These are phyloP conservation scores for Boletellus emodensis DNA, from an alignment of 768 basidiomycete genomes.

Conservation along the genomic window DNA sequence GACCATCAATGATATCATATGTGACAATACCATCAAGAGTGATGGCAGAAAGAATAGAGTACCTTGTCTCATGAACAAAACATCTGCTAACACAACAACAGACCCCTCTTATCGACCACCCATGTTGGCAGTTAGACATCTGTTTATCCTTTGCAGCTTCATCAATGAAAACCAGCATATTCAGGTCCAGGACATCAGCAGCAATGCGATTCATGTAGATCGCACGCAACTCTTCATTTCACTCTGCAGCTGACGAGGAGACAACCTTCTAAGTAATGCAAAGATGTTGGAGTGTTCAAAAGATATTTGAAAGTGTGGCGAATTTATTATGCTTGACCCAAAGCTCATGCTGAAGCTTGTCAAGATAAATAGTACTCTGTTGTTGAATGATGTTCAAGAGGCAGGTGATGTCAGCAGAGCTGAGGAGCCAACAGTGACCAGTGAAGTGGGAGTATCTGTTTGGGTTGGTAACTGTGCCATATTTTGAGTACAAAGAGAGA, in stretches of 20 bases:
- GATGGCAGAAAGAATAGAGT: constrained; percentile 16
- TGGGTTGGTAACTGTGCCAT: not conserved
- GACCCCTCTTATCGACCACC: no score
- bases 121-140: not conserved
- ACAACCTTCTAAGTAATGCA: no score
- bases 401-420: not conserved
- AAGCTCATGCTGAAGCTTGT: not conserved
- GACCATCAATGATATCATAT: constrained; percentile 16
- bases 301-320: no score
- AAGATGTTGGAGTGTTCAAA: no score
- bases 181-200: constrained; percentile 10
- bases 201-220: constrained; percentile 10
- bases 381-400: no score
- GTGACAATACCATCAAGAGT: constrained; percentile 19
- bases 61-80: constrained; percentile 1
- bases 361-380: not conserved
- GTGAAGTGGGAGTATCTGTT: not conserved
- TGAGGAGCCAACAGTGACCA: not conserved
- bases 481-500: not conserved
- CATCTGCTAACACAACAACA: no score
- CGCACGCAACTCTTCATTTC: constrained; percentile 3
- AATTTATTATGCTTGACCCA: no score
- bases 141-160: constrained; percentile 14
- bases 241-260: no score
- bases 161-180: constrained; percentile 21